phyloP scores from a whole-genome alignment of 2,329 filamentous ascomycete genomes.

The Venturiaceae sp. region DNA sequence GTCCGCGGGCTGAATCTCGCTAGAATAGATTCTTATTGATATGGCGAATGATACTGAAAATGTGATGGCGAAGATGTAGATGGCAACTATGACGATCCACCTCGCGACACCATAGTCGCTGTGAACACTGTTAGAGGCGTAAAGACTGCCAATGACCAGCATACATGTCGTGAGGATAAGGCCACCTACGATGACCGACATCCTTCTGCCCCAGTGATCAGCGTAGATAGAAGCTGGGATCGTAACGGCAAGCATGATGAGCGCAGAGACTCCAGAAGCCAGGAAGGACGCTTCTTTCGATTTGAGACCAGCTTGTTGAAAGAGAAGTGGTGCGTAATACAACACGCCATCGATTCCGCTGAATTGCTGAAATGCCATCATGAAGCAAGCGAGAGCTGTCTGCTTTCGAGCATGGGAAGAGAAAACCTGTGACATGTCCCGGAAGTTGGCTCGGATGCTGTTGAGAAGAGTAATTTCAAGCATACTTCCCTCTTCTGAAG shows the following conservation, averaged over 20 bases:
- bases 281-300: slow-evolving; percentile 44
- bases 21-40: slow-evolving; percentile 44
- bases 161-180: slow-evolving; percentile 39
- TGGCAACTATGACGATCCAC: slow-evolving; percentile 42
- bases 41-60: slow-evolving; percentile 46
- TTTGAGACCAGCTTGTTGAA: slow-evolving; percentile 45
- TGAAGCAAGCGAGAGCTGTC: slow-evolving; percentile 38
- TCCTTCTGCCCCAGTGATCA: slow-evolving; percentile 45
- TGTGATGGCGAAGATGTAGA: slow-evolving; percentile 40
- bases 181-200: slow-evolving; percentile 44
- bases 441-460: not conserved
- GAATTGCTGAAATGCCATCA: slow-evolving; percentile 51
- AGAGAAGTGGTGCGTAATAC: slow-evolving; percentile 46
- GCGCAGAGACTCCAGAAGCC: slow-evolving; percentile 47
- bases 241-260: slow-evolving; percentile 44
- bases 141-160: slow-evolving; percentile 44
- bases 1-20: slow-evolving; percentile 47
- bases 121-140: slow-evolving; percentile 36
- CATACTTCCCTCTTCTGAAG: not conserved
- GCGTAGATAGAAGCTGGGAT: slow-evolving; percentile 44
- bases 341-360: slow-evolving; percentile 52
- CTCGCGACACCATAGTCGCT: slow-evolving; percentile 25
- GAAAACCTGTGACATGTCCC: slow-evolving; percentile 4
- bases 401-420: not conserved
- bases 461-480: not conserved